phyloP scores from a whole-genome alignment of 129 eudicot species.

The Arctium lappa region DNA sequence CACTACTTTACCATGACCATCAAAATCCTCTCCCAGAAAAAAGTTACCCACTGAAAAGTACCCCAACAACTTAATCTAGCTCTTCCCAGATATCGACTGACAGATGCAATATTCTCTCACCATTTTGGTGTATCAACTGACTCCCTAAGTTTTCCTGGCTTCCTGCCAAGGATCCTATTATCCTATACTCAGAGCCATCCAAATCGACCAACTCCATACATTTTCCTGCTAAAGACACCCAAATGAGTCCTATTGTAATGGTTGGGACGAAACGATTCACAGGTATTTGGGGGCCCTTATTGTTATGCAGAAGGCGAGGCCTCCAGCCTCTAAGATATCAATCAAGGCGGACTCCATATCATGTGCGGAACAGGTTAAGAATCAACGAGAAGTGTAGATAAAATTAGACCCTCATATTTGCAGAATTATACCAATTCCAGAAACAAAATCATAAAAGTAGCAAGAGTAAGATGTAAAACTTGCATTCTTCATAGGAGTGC shows the following conservation, averaged over 20 bases:
- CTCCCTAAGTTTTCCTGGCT: neutral
- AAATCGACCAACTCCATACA: neutral
- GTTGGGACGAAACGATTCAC: neutral
- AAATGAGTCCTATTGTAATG: neutral
- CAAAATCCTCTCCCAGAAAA: neutral
- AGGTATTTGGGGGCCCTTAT: neutral
- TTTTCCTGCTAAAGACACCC: neutral
- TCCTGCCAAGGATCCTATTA: neutral
- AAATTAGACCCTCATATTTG: neutral
- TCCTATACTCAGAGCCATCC: neutral
- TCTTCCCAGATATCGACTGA: neutral
- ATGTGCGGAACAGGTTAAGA: neutral
- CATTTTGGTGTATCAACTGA: neutral
- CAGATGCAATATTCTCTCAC: neutral
- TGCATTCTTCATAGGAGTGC: conserved; percentile 28
- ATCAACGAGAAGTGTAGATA: conserved; percentile 17
- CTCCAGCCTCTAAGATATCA: neutral
- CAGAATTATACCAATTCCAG: neutral
- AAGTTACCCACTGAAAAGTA: neutral
- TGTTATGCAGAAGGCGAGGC: neutral
- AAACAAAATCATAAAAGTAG: conserved; percentile 22
- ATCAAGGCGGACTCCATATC: neutral
- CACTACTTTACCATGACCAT: neutral
- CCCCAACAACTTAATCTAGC: neutral
- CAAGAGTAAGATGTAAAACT: conserved; percentile 35